Evolutionary conservation across 2,329 filamentous ascomycete species (phyloP).

Genomic region (Fusarium goolgardi): DNA sequence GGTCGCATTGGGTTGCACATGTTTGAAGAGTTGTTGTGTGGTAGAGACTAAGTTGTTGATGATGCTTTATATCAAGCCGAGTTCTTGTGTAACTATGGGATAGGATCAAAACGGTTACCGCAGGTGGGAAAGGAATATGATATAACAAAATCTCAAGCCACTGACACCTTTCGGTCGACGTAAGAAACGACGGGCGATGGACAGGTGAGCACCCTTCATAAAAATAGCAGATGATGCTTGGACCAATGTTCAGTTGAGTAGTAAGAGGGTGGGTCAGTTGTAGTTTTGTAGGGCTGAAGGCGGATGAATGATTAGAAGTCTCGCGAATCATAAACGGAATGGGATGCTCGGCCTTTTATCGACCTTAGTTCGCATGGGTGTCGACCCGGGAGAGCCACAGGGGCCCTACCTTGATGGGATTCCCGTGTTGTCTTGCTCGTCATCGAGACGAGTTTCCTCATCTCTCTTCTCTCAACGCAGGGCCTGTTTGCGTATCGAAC

Average conservation of each 20-base stretch:
- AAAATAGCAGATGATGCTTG: conserved; percentile 7
- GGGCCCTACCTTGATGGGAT: conserved; percentile 9
- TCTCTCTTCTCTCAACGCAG: conserved; percentile 38
- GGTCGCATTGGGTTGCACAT: conserved; percentile 9
- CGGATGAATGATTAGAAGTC: conserved; percentile 23
- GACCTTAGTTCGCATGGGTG: conserved; percentile 21
- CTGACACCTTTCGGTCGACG: not conserved
- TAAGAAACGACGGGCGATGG: not conserved
- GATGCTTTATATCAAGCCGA: no score
- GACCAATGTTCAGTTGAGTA: not conserved
- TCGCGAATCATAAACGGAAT: conserved; percentile 20
- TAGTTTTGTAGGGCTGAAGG: conserved; percentile 44
- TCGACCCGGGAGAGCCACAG: conserved; percentile 17
- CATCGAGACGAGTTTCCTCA: conserved; percentile 33
- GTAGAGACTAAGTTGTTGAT: not conserved
- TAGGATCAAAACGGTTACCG: not conserved
- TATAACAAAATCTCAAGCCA: conserved; percentile 7
- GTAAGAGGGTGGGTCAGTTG: conserved; percentile 4
- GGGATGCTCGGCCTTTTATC: conserved; percentile 43
- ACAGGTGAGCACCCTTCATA: not conserved
- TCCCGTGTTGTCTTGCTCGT: conserved; percentile 19
- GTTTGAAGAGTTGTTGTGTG: not conserved
- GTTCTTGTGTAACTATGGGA: not conserved
- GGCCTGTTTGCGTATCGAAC: conserved; percentile 26
- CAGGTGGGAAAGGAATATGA: not conserved